These are phyloP conservation scores for Taxillus chinensis DNA, from an alignment of 164 flowering plant species.

Conservation along the genomic window DNA sequence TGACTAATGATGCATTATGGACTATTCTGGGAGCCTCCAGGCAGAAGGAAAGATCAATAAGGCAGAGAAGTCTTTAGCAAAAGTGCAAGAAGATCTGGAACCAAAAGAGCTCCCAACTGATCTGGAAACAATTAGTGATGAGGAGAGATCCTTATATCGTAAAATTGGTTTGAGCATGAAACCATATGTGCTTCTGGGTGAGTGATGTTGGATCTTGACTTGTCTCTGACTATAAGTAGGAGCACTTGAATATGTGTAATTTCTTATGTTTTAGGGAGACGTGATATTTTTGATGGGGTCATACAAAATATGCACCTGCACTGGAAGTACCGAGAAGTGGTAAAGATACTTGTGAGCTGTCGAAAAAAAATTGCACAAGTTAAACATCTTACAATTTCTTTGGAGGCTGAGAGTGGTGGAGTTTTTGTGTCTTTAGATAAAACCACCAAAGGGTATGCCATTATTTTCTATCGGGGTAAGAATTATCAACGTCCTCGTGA, in stretches of 20 bases:
- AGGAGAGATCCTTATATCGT: slow-evolving; percentile 77
- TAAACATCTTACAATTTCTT: slow-evolving; percentile 68
- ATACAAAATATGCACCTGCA: slow-evolving; percentile 91
- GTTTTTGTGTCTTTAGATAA: slow-evolving; percentile 72
- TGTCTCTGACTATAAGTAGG: too few species aligned
- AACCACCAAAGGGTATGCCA: slow-evolving; percentile 71
- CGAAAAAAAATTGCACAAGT: slow-evolving; percentile 54
- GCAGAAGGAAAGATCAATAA: slow-evolving; percentile 54
- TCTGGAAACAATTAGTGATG: slow-evolving; percentile 74
- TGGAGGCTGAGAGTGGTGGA: slow-evolving; percentile 97
- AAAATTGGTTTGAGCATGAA: slow-evolving; percentile 91
- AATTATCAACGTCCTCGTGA: slow-evolving; percentile 55
- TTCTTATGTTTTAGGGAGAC: slow-evolving; percentile 42
- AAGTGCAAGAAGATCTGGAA: slow-evolving; percentile 50
- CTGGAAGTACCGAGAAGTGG: slow-evolving; percentile 83
- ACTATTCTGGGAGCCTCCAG: slow-evolving; percentile 23
- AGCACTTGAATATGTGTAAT: neutral
- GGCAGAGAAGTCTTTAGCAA: slow-evolving; percentile 62
- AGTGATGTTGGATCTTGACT: slow-evolving; percentile 8
- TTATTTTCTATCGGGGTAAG: slow-evolving; percentile 85
- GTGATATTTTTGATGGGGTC: slow-evolving; percentile 77
- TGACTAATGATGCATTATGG: neutral
- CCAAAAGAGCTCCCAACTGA: slow-evolving; percentile 74
- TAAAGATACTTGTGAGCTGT: slow-evolving; percentile 59
- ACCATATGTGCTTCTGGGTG: slow-evolving; percentile 77